These are phyloP conservation scores for Aristolochia contorta DNA, from an alignment of 164 flowering plant genomes.

Conservation along the genomic window DNA sequence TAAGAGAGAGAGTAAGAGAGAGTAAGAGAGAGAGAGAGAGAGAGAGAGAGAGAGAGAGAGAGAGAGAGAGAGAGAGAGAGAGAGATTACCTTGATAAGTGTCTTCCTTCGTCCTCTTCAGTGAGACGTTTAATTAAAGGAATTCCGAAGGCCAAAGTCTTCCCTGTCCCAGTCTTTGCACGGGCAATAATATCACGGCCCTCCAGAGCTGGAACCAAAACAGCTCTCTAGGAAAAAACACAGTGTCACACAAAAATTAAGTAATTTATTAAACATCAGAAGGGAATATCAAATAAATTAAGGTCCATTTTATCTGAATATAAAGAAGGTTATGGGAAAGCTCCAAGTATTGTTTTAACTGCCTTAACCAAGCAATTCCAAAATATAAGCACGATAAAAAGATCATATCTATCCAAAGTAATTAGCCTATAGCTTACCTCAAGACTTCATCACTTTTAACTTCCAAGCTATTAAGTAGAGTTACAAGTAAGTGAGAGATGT, in stretches of 20 bases:
- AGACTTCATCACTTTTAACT: no score
- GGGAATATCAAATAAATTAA: neutral
- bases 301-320: neutral
- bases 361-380: no score
- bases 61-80: neutral
- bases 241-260: neutral
- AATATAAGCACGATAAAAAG: no score
- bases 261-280: neutral
- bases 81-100: slow-evolving; percentile 35
- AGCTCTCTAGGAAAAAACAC: slow-evolving; percentile 54
- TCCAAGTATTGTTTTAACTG: no score
- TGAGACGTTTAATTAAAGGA: slow-evolving; percentile 72
- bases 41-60: no score
- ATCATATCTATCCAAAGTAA: no score
- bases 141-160: slow-evolving; percentile 96
- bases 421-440: no score
- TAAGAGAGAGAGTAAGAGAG: neutral
- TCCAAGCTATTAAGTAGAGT: no score
- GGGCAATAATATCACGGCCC: slow-evolving; percentile 89
- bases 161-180: slow-evolving; percentile 99
- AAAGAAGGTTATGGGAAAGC: neutral
- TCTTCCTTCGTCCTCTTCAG: slow-evolving; percentile 35
- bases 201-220: slow-evolving; percentile 81
- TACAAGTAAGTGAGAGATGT: no score
- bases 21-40: no score